These are phyloP conservation scores for Tremella fuciformis DNA, from an alignment of 768 basidiomycete genomes.

Conservation along the genomic window DNA sequence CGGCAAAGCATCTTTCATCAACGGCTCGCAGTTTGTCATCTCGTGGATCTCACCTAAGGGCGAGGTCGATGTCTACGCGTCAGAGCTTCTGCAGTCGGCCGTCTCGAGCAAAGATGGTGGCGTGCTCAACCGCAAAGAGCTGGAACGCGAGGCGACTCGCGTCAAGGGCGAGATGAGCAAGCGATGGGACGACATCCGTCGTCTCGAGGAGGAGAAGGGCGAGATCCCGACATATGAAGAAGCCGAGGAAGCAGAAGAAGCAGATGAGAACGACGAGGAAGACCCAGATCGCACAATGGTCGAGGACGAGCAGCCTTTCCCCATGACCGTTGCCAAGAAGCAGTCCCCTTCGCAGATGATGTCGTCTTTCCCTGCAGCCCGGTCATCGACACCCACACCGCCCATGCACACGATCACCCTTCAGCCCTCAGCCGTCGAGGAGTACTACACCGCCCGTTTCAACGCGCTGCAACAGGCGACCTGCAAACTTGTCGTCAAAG, in stretches of 20 bases:
- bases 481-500: conserved; percentile 53
- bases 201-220: conserved; percentile 36
- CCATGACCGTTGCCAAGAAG: conserved; percentile 17
- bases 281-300: conserved; percentile 42
- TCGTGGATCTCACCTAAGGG: conserved; percentile 52
- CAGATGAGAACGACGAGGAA: conserved; percentile 23
- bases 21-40: conserved; percentile 53
- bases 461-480: conserved; percentile 47
- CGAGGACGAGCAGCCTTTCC: conserved; percentile 26
- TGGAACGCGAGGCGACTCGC: conserved; percentile 32
- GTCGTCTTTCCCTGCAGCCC: conserved; percentile 31
- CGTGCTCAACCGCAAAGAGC: conserved; percentile 36
- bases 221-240: conserved; percentile 37
- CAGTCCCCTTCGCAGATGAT: conserved; percentile 25
- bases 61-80: conserved; percentile 53
- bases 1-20: conserved; percentile 52
- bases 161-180: conserved; percentile 36
- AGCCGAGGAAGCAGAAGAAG: conserved; percentile 28
- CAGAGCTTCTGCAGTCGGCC: conserved; percentile 49
- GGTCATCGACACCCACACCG: conserved; percentile 27
- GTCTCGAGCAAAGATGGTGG: conserved; percentile 27
- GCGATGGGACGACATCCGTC: conserved; percentile 40
- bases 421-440: conserved; percentile 33
- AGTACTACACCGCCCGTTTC: conserved; percentile 48
- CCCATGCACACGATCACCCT: conserved; percentile 37